A percentile compares a stretch with the other conserved stretches of the same genome.
These are phyloP conservation scores for Lecanicillium sp. DNA, from an alignment of 2,329 filamentous ascomycete species.

Conservation along the genomic window DNA sequence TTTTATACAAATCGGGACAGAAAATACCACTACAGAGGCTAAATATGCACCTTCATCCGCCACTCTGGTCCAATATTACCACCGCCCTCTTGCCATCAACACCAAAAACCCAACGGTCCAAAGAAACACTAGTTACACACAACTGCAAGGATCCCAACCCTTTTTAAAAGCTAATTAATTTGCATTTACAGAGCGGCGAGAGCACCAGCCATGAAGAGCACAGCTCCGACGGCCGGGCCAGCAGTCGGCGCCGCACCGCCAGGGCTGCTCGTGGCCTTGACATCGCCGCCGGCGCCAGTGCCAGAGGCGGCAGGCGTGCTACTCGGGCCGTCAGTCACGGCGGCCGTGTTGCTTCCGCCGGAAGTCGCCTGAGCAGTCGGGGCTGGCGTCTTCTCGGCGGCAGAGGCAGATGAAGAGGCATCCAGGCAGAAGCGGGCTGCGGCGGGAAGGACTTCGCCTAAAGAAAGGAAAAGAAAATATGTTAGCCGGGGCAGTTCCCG, in stretches of 20 bases:
- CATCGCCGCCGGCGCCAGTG: neutral
- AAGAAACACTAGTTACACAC: too few species aligned
- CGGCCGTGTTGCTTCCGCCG: neutral
- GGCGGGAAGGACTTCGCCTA: conserved; percentile 12
- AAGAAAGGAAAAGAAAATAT: neutral
- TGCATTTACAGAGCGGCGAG: conserved; percentile 5
- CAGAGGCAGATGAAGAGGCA: conserved; percentile 7
- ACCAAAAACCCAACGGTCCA: too few species aligned
- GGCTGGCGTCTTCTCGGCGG: conserved; percentile 1
- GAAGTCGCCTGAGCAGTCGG: conserved; percentile 1
- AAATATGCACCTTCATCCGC: too few species aligned
- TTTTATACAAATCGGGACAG: too few species aligned
- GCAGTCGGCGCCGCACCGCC: neutral
- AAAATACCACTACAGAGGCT: too few species aligned
- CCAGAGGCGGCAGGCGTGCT: neutral
- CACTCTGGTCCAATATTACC: too few species aligned
- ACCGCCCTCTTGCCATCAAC: too few species aligned
- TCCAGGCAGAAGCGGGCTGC: conserved; percentile 11
- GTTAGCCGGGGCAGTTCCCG: too few species aligned
- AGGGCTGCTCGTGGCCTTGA: neutral
- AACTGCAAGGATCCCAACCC: neutral
- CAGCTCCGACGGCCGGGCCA: conserved; percentile 2
- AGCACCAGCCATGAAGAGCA: conserved; percentile 1
- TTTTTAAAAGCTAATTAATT: neutral
- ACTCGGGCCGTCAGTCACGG: neutral